Percentiles rank a stretch among this genome's conserved stretches.
phyloP scores from a whole-genome alignment of 352 stramenopile genomes.

The Phytophthora foliorum region DNA sequence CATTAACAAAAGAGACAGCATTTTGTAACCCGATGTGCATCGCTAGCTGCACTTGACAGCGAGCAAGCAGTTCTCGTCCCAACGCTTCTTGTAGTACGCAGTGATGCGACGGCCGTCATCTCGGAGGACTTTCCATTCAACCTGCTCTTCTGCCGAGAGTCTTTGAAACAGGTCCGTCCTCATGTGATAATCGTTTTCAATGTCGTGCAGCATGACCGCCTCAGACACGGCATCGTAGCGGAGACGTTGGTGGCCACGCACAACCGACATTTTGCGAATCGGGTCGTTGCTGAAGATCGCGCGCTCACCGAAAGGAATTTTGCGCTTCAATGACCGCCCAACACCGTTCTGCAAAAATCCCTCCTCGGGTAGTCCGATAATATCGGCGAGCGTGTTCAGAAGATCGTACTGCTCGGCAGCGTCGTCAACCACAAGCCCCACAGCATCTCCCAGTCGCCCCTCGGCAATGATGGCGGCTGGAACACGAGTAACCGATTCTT shows the following conservation, averaged over 20 bases:
- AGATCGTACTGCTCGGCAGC: conserved; percentile 61
- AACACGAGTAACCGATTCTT: conserved; percentile 55
- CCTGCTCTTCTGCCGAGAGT: conserved; percentile 20
- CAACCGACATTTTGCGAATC: conserved; percentile 53
- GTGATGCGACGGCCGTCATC: conserved; percentile 44
- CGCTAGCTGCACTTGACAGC: conserved; percentile 20
- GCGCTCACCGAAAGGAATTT: conserved; percentile 28
- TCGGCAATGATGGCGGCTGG: conserved; percentile 60
- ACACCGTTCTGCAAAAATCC: conserved; percentile 69
- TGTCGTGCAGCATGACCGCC: conserved; percentile 58
- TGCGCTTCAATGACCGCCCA: conserved; percentile 65
- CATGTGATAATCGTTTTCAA: conserved; percentile 47
- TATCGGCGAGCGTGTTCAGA: conserved; percentile 72
- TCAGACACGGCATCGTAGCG: conserved; percentile 51
- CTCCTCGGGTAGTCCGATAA: conserved; percentile 55
- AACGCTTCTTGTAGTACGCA: conserved; percentile 60
- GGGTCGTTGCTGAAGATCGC: conserved; percentile 69
- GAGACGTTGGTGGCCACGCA: conserved; percentile 54
- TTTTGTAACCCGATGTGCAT: background rate
- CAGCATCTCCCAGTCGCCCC: conserved; percentile 48
- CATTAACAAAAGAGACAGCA: too few species aligned
- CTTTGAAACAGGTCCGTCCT: conserved; percentile 46
- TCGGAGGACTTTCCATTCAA: conserved; percentile 43
- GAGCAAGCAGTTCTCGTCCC: conserved; percentile 45
- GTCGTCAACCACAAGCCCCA: conserved; percentile 54